phyloP scores from a whole-genome alignment of 1,284 basidiomycete species.

The Sporisorium scitamineum region DNA sequence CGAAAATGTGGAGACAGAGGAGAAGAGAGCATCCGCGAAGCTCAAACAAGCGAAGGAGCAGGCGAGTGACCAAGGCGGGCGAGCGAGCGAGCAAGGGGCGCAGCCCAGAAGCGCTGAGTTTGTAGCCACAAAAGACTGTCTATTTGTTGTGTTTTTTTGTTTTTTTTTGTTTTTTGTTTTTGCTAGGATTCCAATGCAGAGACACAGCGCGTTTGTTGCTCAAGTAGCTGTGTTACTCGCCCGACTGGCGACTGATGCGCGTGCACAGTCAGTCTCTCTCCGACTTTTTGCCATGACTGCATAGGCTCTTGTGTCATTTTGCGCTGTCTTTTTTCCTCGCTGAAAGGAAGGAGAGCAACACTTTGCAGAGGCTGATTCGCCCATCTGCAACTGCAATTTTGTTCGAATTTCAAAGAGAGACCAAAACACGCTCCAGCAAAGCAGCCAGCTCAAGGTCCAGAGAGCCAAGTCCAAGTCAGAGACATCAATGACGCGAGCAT shows the following conservation, averaged over 20 bases:
- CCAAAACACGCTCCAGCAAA: not conserved
- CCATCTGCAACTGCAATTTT: not conserved
- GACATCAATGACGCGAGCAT: not conserved
- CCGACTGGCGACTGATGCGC: not conserved
- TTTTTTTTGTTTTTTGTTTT: not conserved
- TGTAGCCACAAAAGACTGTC: not conserved
- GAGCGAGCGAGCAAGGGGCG: too few relatives aligned
- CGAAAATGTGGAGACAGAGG: not conserved
- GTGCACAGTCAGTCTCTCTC: not conserved
- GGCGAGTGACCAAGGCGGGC: too few relatives aligned
- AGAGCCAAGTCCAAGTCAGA: not conserved
- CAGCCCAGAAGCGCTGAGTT: not conserved
- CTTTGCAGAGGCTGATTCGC: not conserved
- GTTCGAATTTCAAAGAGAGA: too few relatives aligned
- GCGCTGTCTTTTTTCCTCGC: too few relatives aligned
- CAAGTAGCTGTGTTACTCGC: too few relatives aligned
- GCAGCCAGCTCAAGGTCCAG: too few relatives aligned
- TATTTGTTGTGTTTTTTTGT: not conserved
- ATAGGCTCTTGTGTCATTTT: not conserved
- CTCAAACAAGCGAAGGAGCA: too few relatives aligned
- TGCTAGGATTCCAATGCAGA: too few relatives aligned
- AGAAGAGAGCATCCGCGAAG: too few relatives aligned
- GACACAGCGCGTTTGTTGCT: too few relatives aligned
- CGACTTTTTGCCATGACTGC: not conserved
- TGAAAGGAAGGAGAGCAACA: not conserved